phyloP scores from a whole-genome alignment of 768 basidiomycete species.

The Amanita pallidorosea region DNA sequence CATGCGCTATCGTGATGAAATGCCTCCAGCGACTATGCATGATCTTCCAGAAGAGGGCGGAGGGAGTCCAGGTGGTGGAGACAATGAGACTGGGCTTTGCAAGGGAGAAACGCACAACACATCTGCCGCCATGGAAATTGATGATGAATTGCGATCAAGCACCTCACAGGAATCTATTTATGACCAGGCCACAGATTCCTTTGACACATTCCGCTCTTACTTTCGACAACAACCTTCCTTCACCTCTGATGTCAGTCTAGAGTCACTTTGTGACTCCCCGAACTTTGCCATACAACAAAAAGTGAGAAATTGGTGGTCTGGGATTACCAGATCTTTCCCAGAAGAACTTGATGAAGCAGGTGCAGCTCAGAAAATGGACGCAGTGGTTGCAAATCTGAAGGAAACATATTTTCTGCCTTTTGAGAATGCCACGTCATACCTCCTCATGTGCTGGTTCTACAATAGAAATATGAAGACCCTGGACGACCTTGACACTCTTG shows the following conservation, averaged over 20 bases:
- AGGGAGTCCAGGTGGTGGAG: neutral
- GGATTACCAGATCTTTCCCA: neutral
- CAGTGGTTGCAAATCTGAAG: neutral
- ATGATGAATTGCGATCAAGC: neutral
- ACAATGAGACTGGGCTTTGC: neutral
- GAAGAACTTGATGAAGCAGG: neutral
- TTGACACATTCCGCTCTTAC: neutral
- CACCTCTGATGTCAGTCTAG: neutral
- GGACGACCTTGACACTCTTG: slow-evolving; percentile 6
- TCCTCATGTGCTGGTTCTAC: slow-evolving; percentile 4
- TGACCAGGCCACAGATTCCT: neutral
- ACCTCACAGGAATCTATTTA: neutral
- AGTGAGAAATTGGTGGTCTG: neutral
- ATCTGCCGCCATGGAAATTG: neutral
- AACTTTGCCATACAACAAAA: slow-evolving; percentile 1
- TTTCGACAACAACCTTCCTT: neutral
- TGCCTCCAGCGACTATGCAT: neutral
- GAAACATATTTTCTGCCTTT: neutral
- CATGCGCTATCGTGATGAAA: neutral
- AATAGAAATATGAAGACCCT: slow-evolving; percentile 2
- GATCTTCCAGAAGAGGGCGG: neutral
- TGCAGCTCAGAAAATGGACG: neutral
- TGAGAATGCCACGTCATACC: neutral
- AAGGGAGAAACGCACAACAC: neutral
- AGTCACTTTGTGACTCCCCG: neutral